Base-by-base conservation (phyloP, 805 yeast species). In the Myxozyma neglecta region DNA sequence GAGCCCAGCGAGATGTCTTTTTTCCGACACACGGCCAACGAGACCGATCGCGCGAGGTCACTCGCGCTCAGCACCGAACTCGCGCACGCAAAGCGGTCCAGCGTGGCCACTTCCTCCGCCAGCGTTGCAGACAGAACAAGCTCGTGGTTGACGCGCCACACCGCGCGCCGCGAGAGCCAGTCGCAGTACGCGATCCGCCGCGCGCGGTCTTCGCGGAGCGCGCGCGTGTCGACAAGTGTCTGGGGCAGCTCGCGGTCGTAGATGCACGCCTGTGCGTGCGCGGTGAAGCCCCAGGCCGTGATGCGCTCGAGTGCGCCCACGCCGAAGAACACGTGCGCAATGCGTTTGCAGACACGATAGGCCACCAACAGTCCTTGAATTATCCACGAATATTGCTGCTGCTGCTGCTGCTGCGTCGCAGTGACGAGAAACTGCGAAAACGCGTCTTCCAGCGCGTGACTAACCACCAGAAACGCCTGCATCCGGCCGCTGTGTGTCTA, bases 71-170 rank as follows among this genome's bases (percentile, higher is more conserved):
- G 47, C 42, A 44, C 46, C 20, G 60, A 42, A 18, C 53, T 20
- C 37, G 46, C 16, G 29, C n/a, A 18, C 9, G 62, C 57, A 14
- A 56, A 63, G 16, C 47, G 50, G 29, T 42, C 45, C 13, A 63
- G 48, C 39, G 59, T 54, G n/a, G 29, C 39, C 13, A 29, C 35
- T 20, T 61, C 61, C 39, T 56, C 64, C 5, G 29, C 36, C 29
- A 67, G 53, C 46, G 48, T 20, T n/a, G 29, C 43, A n/a, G 68
- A 64, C 34, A 67, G 48, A 6, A 53, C 16, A 7, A 67, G 48
- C 36, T 67, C 69, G 46, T 48, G 39, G 35, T 51, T 59, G 10
- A 66, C 37, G 24, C 59, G 64, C 69, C 70, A 66, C 16, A 61
- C 53, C 16, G 59, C 60, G n/a, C 68, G 52, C 35, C 68, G 53